Evolutionary conservation across 2,329 filamentous ascomycete species (phyloP), one percentile per base, ranked within the genome.

Genomic region (Scleromitrula shiraiana): DNA sequence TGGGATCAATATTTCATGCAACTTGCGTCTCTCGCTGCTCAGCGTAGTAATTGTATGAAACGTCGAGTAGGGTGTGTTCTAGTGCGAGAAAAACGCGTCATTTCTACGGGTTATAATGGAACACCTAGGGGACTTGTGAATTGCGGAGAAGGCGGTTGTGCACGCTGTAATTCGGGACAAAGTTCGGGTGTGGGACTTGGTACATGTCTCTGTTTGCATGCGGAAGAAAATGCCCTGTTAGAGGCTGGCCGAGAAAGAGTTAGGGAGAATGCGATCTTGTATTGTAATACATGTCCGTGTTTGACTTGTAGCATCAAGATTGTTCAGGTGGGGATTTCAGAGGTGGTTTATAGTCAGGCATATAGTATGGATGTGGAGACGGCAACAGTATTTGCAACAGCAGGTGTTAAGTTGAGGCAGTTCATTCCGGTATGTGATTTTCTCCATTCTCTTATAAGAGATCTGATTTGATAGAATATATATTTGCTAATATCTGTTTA

Each of bases 1-100:
- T 98, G 93, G 93, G 93, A 98, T 67, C 83, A 86, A 60, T 98
- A 98, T 70, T 98, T 98, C 64, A 98, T 98, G 93, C 81, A 87
- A 33, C 74, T 98, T n/a, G 90, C 93, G 5, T 88, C 86, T 27
- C 79, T 98, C 40, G 93, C 93, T 7, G 87, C 91, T 0, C 85
- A 88, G 58, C 79, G 93, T 55, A 88, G 83, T 63, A 98, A 98
- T 67, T 98, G 93, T 72, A 98, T 98, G 93, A 96, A 97, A 70
- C 78, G 93, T 24, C 82, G 91, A 55, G 93, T 98, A 1, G 93
- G 93, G 7, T 96, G 90, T 68, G 93, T 97, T 6, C 75, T 98
- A 8, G 90, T 97, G 27, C 76, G 84, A 54, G 83, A 89, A 62
- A 83, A 82, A 60, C 80, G 90, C 57, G 93, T 98, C 54, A 87